Base-by-base conservation (phyloP, 1,139 yeast genomes). In the Lodderomyces margitis region DNA sequence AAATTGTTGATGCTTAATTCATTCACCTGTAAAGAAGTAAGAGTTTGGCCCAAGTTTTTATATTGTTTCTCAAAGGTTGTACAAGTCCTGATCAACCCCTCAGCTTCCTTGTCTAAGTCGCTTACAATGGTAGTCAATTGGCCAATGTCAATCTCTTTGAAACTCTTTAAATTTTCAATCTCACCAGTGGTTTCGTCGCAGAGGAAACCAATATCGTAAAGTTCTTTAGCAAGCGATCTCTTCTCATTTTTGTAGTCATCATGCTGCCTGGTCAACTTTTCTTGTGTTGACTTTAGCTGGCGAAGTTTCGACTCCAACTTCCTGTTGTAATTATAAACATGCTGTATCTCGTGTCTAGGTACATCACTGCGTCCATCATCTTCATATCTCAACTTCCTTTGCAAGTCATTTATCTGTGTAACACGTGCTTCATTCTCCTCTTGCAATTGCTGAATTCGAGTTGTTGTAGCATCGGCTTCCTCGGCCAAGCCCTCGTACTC, bases 221-320 rank as follows among this genome's bases (percentile, higher is more conserved):
- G 57, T 46, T 78, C 75, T 37, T 75, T 74, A 23, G 83, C 72
- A 41, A 86, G 59, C 31, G 76, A 63, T 15, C 69, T 66, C 54
- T 87, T 87, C 44, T 81, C 83, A 20, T 70, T 66, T 57, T 81
- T 84, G 59, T 87, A 86, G 38, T 73, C 75, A 23, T 75, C 70
- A 56, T 86, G 88, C 50, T 85, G 89, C n/a, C 69, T 61, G 0
- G 85, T 75, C 38, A 86, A 63, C 17, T 70, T 62, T 51, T 85
- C 89, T 56, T 87, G 95, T 1, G 74, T 61, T 39, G 68, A 72
- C 48, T 84, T 85, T 48, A 87, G 67, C 47, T 74, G 71, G 50
- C 82, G 76, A 49, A 88, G 67, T 50, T 85, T 83, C 9, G 64
- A 61, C 53, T 86, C 95, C 8, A 87, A 65, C 43, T 77, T 72